phyloP scores from a whole-genome alignment of 2,329 filamentous ascomycete species.

The Pseudocercospora cruenta region DNA sequence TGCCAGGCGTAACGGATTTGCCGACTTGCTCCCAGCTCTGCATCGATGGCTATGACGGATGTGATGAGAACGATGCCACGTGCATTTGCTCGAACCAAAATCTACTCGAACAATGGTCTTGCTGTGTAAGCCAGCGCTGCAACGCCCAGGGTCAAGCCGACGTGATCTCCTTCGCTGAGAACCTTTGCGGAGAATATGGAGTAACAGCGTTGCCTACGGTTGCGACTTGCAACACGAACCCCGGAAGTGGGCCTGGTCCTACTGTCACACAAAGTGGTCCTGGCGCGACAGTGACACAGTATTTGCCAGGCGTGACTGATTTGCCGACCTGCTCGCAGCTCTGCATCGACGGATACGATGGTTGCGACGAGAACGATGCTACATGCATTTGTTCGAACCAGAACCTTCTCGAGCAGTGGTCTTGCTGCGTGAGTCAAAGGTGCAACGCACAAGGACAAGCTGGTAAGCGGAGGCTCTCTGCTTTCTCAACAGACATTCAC shows the following conservation, averaged over 20 bases:
- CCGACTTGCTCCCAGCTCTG: slow-evolving; percentile 4
- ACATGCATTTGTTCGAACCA: slow-evolving; percentile 11
- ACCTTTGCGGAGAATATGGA: slow-evolving; percentile 1
- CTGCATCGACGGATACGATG: slow-evolving; percentile 4
- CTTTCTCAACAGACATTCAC: background rate
- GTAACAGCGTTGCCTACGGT: background rate
- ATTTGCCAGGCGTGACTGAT: background rate
- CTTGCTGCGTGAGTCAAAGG: background rate
- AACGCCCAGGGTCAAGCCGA: background rate
- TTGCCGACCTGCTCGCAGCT: slow-evolving; percentile 1
- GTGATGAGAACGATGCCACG: background rate
- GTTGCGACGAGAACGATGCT: slow-evolving; percentile 5
- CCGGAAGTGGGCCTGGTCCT: slow-evolving; percentile 19
- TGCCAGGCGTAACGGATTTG: background rate
- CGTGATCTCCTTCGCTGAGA: background rate
- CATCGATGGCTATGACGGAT: slow-evolving; percentile 5
- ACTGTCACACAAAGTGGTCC: background rate
- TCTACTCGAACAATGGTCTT: background rate
- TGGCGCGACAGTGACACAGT: background rate
- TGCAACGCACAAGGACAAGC: background rate
- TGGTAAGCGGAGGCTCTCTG: background rate
- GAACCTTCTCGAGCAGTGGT: slow-evolving; percentile 7
- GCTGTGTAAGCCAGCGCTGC: slow-evolving; percentile 7
- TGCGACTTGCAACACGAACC: slow-evolving; percentile 5
- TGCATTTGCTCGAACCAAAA: slow-evolving; percentile 12